These are phyloP conservation scores for Pyrenochaeta sp. DNA, from an alignment of 2,329 filamentous ascomycete genomes.

Conservation along the genomic window DNA sequence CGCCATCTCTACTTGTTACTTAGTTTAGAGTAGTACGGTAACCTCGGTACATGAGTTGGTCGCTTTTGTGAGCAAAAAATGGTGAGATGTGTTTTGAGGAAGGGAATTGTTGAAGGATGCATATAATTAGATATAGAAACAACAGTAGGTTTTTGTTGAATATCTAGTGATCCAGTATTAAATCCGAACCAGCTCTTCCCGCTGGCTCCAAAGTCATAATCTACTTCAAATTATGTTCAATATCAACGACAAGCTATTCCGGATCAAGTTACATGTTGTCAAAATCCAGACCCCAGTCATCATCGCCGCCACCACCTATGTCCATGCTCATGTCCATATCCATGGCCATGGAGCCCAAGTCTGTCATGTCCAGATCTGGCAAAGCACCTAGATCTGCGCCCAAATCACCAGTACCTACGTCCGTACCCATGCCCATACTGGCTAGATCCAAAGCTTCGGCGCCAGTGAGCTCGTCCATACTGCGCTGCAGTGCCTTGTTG, in stretches of 20 bases:
- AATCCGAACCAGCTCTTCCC: too few species aligned
- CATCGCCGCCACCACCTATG: slow-evolving; percentile 41
- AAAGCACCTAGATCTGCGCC: slow-evolving; percentile 33
- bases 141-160: too few species aligned
- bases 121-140: too few species aligned
- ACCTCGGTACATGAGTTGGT: slow-evolving; percentile 2
- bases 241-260: too few species aligned
- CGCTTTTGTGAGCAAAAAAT: too few species aligned
- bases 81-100: too few species aligned
- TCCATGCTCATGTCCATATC: slow-evolving; percentile 38
- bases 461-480: slow-evolving; percentile 40
- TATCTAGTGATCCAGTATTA: too few species aligned
- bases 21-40: neutral
- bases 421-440: slow-evolving; percentile 40
- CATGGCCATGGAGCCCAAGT: slow-evolving; percentile 41
- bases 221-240: too few species aligned
- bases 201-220: too few species aligned
- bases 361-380: slow-evolving; percentile 39
- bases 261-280: slow-evolving; percentile 40
- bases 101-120: too few species aligned
- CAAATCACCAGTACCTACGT: slow-evolving; percentile 28
- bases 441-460: slow-evolving; percentile 40
- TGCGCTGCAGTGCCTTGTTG: slow-evolving; percentile 44
- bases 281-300: slow-evolving; percentile 55
- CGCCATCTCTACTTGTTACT: neutral